A percentile compares a stretch with the other conserved stretches of the same genome.
These are phyloP conservation scores for Ceratocystis harringtonii DNA, from an alignment of 2,329 filamentous ascomycete genomes.

Conservation along the genomic window DNA sequence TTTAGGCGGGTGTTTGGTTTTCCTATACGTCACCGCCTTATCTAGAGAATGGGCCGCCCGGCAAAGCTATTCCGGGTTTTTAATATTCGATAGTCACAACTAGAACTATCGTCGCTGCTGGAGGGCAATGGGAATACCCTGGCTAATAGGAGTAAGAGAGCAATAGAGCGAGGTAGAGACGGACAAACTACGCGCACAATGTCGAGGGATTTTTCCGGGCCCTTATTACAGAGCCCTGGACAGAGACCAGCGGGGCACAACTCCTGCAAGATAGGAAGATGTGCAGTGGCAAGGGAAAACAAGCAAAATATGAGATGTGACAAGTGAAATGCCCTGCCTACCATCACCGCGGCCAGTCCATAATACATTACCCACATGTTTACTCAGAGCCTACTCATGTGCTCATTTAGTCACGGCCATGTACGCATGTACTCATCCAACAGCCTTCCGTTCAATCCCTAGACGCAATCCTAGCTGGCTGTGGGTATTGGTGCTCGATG, in stretches of 20 bases:
- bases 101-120: neutral
- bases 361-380: neutral
- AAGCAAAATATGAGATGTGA: conserved; percentile 8
- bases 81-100: too few species aligned
- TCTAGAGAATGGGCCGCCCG: neutral
- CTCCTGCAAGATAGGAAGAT: conserved; percentile 1
- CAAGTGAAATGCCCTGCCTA: too few species aligned
- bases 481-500: too few species aligned
- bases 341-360: neutral
- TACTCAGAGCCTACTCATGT: neutral
- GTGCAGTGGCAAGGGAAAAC: neutral
- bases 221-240: neutral
- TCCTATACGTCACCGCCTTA: neutral
- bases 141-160: neutral
- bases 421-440: neutral
- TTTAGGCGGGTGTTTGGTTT: neutral
- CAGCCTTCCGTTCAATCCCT: neutral
- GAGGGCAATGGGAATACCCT: neutral
- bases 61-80: too few species aligned
- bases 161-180: neutral
- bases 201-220: neutral
- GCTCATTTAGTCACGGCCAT: neutral
- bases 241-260: neutral
- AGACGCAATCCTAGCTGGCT: neutral
- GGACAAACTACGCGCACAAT: neutral